Evolutionary conservation across 495 filamentous ascomycete species (phyloP).

Genomic region (Podospora anserina): DNA sequence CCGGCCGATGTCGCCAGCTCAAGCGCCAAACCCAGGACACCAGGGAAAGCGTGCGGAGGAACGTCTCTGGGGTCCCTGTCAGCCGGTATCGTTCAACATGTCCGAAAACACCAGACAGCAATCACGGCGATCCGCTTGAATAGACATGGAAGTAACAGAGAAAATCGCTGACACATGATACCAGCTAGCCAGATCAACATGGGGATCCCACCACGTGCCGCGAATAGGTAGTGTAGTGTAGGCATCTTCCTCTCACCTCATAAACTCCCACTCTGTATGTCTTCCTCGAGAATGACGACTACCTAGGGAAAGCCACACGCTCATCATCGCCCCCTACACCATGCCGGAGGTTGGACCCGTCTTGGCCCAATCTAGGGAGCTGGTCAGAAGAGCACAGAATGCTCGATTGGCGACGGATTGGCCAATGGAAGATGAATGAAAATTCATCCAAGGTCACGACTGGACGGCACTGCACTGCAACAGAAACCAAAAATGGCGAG

Average conservation of each 20-base stretch:
- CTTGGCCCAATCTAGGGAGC: slow-evolving; percentile 10
- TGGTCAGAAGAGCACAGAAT: neutral
- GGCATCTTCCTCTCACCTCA: too few relatives aligned
- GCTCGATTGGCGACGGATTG: neutral
- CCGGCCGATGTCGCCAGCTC: slow-evolving; percentile 37
- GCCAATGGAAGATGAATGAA: slow-evolving; percentile 18
- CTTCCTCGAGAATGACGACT: neutral
- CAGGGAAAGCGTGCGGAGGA: slow-evolving; percentile 7
- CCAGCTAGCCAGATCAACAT: neutral
- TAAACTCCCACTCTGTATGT: neutral
- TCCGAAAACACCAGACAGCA: neutral
- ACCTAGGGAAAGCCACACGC: neutral
- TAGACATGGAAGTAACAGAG: neutral
- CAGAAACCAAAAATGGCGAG: slow-evolving; percentile 25
- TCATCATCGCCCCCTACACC: neutral
- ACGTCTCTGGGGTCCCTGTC: slow-evolving; percentile 12
- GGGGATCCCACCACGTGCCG: neutral
- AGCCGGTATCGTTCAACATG: slow-evolving; percentile 21
- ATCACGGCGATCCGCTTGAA: neutral
- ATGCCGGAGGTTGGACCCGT: slow-evolving; percentile 6
- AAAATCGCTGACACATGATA: neutral
- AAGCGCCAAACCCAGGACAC: neutral
- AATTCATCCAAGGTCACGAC: neutral
- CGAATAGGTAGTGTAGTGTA: too few relatives aligned
- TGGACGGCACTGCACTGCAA: slow-evolving; percentile 20